A percentile compares a stretch with the other conserved stretches of the same genome.
phyloP scores from a whole-genome alignment of 2,329 filamentous ascomycete genomes.

The Thielaviopsis euricoi region DNA sequence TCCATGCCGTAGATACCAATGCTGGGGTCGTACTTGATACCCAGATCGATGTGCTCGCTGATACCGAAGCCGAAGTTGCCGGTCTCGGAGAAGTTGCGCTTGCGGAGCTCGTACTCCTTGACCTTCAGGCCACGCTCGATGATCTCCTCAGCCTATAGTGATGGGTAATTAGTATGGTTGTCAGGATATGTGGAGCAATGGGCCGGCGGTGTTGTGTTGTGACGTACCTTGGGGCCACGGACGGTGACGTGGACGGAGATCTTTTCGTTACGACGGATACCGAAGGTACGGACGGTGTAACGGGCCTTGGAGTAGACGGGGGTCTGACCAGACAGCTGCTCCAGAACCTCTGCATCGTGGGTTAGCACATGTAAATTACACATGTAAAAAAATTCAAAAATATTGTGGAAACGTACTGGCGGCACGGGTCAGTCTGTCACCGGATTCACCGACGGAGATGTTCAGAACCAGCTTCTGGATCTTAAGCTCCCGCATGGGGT shows the following conservation, averaged over 20 bases:
- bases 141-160: conserved; percentile 76
- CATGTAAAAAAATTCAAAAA: background rate
- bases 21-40: conserved; percentile 98
- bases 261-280: conserved; percentile 99
- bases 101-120: conserved; percentile 99
- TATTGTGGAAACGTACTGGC: conserved; percentile 35
- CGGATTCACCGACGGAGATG: conserved; percentile 99
- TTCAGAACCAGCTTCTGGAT: conserved; percentile 99
- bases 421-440: conserved; percentile 99
- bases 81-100: conserved; percentile 99
- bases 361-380: conserved; percentile 4
- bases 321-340: conserved; percentile 98
- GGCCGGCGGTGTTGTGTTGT: background rate
- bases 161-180: conserved; percentile 15
- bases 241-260: conserved; percentile 99
- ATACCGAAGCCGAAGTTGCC: conserved; percentile 99
- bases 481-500: conserved; percentile 99
- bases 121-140: conserved; percentile 99
- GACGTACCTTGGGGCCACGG: conserved; percentile 62
- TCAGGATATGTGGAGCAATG: background rate
- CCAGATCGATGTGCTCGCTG: conserved; percentile 99
- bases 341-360: conserved; percentile 55
- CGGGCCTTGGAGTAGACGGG: conserved; percentile 99
- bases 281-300: conserved; percentile 99
- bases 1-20: conserved; percentile 99